Base-by-base conservation (phyloP, 2,329 filamentous ascomycete species). In the Fusarium poae region DNA sequence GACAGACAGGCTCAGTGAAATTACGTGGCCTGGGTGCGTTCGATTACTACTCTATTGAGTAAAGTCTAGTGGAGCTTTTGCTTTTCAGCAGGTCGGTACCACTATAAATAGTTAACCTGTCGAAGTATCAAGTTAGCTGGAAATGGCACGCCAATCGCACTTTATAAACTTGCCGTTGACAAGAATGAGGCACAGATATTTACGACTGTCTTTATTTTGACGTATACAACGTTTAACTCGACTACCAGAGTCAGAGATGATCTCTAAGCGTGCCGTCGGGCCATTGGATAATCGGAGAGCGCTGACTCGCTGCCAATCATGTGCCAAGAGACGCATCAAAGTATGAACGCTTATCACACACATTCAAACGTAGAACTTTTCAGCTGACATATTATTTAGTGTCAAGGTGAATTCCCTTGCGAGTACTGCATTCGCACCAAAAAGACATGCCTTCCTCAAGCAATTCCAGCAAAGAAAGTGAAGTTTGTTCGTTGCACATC, bases 321-420 rank as follows among this genome's bases (percentile, higher is more conserved):
- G 75, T 21, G 74, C 69, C 3, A 70, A 34, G 43, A 53, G 74
- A 27, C 74, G 68, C 2, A 77, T 76, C 30, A 76, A 76, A 60
- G 75, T 76, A 11, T 6, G 3, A 51, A 30, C 16, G 12, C 23
- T 6, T 15, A 11, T 21, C 3, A 12, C 18, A 1, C 21, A 11
- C 4, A 15, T 3, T 9, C 2, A n/a, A n/a, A n/a, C n/a, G 2
- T 15, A 6, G 23, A 23, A 6, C 12, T 7, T n/a, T 7, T n/a
- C 4, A 18, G 16, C 30, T 58, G 23, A 67, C 8, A 6, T 21
- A 5, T 1, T 0, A 7, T 5, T 29, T 5, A 76, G 76, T 77
- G 76, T 3, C 57, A 76, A 29, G 75, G 72, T 0, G 70, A 65
- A 0, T 53, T 34, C 15, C 76, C 75, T 2, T 77, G 76, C 44